Evolutionary conservation across 495 filamentous ascomycete genomes (phyloP).

Genomic region (Aspergillus baeticus): DNA sequence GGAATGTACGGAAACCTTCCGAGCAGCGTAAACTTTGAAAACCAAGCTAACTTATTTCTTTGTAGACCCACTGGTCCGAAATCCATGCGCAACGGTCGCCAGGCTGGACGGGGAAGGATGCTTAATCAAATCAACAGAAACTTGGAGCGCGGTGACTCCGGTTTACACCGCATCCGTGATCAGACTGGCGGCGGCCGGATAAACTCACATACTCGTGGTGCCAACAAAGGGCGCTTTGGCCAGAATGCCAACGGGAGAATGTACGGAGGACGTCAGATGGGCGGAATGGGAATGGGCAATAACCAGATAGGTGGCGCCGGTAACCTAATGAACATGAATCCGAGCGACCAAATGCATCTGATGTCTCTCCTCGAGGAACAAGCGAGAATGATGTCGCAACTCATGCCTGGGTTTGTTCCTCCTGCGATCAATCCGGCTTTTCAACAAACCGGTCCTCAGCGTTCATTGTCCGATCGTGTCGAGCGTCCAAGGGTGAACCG

Average conservation of each 20-base stretch:
- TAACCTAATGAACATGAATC: slow-evolving; percentile 55
- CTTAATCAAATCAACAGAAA: slow-evolving; percentile 83
- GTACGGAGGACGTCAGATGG: slow-evolving; percentile 44
- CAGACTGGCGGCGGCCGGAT: slow-evolving; percentile 74
- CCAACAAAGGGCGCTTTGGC: slow-evolving; percentile 55
- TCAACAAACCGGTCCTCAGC: slow-evolving; percentile 46
- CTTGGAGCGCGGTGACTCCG: slow-evolving; percentile 77
- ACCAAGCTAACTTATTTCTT: slow-evolving; percentile 18
- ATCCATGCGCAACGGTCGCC: slow-evolving; percentile 79
- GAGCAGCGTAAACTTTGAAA: slow-evolving; percentile 10
- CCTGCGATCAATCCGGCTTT: slow-evolving; percentile 57
- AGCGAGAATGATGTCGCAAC: slow-evolving; percentile 76
- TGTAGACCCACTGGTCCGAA: slow-evolving; percentile 88
- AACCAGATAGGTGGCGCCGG: slow-evolving; percentile 38
- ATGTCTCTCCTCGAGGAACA: slow-evolving; percentile 88
- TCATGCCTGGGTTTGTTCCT: slow-evolving; percentile 49
- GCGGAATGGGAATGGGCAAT: slow-evolving; percentile 47
- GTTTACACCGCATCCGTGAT: slow-evolving; percentile 78
- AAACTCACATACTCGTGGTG: slow-evolving; percentile 68
- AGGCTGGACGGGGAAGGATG: slow-evolving; percentile 65
- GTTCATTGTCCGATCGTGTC: slow-evolving; percentile 79
- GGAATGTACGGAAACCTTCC: slow-evolving; percentile 56
- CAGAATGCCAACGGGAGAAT: slow-evolving; percentile 40
- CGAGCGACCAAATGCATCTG: slow-evolving; percentile 74
- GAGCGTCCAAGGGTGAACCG: slow-evolving; percentile 45